These are phyloP conservation scores for Endocalyx cinctus DNA, from an alignment of 2,329 filamentous ascomycete genomes.

Conservation along the genomic window DNA sequence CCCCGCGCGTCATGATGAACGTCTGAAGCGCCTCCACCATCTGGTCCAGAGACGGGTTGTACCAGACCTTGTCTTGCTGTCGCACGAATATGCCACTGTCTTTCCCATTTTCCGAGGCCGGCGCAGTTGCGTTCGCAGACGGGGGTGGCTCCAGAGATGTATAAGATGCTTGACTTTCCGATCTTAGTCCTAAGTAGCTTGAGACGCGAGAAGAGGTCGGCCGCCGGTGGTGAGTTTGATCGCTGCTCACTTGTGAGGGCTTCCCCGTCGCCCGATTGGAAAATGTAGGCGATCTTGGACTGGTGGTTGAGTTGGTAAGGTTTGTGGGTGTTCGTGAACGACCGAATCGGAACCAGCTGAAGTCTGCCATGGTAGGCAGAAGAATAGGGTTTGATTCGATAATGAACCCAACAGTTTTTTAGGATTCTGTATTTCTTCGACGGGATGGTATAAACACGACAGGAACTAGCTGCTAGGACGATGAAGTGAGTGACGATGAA, in stretches of 20 bases:
- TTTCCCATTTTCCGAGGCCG: too few relatives aligned
- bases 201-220: constrained; percentile 14
- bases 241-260: constrained; percentile 5
- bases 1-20: constrained; percentile 33
- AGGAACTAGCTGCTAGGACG: too few relatives aligned
- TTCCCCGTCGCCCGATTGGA: constrained; percentile 9
- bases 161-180: constrained; percentile 7
- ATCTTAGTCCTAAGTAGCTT: constrained; percentile 19
- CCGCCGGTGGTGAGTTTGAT: constrained; percentile 5
- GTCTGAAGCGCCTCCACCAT: constrained; percentile 41
- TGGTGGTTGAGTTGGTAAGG: constrained; percentile 3
- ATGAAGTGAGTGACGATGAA: too few relatives aligned
- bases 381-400: too few relatives aligned
- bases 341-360: constrained; percentile 19
- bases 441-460: too few relatives aligned
- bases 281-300: constrained; percentile 5
- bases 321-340: constrained; percentile 17
- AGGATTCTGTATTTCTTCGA: too few relatives aligned
- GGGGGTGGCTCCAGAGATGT: constrained; percentile 8
- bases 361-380: constrained; percentile 16
- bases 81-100: constrained; percentile 13
- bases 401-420: too few relatives aligned
- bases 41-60: constrained; percentile 38
- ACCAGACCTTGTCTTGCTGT: constrained; percentile 25
- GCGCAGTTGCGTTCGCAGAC: too few relatives aligned